Evolutionary conservation across 2,329 filamentous ascomycete species (phyloP).

Genomic region (Gaeumannomyces sp.): DNA sequence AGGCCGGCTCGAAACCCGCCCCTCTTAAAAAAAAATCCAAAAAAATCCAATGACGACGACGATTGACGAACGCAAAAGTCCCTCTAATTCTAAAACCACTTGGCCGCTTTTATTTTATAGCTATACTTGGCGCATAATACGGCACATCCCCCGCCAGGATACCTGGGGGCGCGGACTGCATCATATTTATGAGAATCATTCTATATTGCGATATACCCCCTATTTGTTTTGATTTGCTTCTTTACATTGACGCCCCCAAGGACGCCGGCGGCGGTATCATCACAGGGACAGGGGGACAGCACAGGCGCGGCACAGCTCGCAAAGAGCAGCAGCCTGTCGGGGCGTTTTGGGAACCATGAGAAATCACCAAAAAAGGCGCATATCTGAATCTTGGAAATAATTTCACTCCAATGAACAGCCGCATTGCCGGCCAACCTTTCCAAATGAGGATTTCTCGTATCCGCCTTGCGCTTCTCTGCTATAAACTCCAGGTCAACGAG

Average conservation of each 20-base stretch:
- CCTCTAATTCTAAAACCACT: background rate
- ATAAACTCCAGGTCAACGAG: no score
- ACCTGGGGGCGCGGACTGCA: background rate
- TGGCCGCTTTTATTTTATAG: background rate
- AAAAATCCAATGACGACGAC: background rate
- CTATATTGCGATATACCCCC: background rate
- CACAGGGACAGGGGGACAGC: no score
- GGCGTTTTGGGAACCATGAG: background rate
- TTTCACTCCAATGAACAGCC: background rate
- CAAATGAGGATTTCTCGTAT: background rate
- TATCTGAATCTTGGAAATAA: background rate
- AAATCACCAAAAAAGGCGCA: background rate
- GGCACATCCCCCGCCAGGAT: background rate
- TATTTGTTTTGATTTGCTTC: background rate
- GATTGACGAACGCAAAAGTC: background rate
- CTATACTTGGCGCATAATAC: background rate
- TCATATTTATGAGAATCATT: background rate
- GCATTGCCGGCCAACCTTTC: background rate
- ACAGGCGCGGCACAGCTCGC: background rate
- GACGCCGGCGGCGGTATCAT: background rate
- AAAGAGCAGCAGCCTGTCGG: background rate
- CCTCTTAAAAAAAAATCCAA: background rate
- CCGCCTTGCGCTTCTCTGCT: no score
- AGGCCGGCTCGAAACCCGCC: background rate
- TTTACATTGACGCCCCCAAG: background rate